A percentile compares a stretch with the other conserved stretches of the same genome.
Evolutionary conservation across 129 eudicot genomes (phyloP).

Genomic region (Ambrosia artemisiifolia): DNA sequence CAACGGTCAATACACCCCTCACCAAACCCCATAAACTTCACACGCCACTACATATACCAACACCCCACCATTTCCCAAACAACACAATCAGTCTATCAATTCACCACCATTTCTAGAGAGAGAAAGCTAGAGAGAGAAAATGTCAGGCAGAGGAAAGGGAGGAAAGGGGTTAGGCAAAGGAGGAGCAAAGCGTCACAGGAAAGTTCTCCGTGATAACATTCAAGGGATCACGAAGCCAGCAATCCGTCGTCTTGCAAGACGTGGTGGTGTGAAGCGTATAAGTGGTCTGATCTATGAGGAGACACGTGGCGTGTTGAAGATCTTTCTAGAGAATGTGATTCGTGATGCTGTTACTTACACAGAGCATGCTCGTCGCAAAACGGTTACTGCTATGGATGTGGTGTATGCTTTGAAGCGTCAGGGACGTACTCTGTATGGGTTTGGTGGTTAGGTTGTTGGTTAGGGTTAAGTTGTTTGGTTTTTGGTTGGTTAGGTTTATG

Average conservation of each 20-base stretch:
- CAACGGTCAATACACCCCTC: neutral
- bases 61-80: too few species aligned
- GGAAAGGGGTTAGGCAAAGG: slow-evolving; percentile 39
- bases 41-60: neutral
- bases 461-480: neutral
- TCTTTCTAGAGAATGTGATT: slow-evolving; percentile 31
- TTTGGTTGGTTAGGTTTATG: neutral
- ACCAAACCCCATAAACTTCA: neutral
- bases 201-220: slow-evolving; percentile 38
- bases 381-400: slow-evolving; percentile 40
- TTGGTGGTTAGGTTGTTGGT: slow-evolving; percentile 28
- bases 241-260: slow-evolving; percentile 35
- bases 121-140: neutral
- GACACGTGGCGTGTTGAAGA: slow-evolving; percentile 35
- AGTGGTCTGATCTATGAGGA: slow-evolving; percentile 33
- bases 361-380: slow-evolving; percentile 38
- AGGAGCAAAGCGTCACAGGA: slow-evolving; percentile 36
- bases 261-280: slow-evolving; percentile 42
- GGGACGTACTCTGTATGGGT: slow-evolving; percentile 32
- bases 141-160: slow-evolving; percentile 43
- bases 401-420: slow-evolving; percentile 38
- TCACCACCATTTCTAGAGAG: neutral
- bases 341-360: slow-evolving; percentile 39
- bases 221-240: slow-evolving; percentile 16
- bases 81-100: neutral